A percentile compares a stretch with the other conserved stretches of the same genome.
phyloP scores from a whole-genome alignment of 805 yeast genomes.

The Sungouiella thailandica region DNA sequence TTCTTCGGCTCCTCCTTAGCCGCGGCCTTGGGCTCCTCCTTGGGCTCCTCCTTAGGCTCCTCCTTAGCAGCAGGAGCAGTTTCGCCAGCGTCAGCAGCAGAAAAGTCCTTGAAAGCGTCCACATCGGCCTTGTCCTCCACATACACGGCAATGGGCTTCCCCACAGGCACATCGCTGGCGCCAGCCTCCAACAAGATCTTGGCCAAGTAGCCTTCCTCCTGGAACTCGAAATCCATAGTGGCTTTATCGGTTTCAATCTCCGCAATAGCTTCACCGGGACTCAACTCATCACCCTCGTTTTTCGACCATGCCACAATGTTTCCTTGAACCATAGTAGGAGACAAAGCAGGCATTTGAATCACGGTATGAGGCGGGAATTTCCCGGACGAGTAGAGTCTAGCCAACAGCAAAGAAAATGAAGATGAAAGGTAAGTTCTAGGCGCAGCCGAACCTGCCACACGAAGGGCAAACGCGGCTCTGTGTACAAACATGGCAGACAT shows the following conservation, averaged over 20 bases:
- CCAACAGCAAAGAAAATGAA: constrained; percentile 24
- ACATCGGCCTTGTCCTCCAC: constrained; percentile 86
- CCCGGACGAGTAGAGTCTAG: constrained; percentile 38
- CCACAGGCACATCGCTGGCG: constrained; percentile 85
- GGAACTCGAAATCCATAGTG: constrained; percentile 96
- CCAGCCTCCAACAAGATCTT: constrained; percentile 82
- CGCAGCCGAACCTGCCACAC: constrained; percentile 20
- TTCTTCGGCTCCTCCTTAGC: constrained; percentile 22
- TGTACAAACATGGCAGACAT: constrained; percentile 37
- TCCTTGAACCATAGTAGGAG: constrained; percentile 99
- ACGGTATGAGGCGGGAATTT: constrained; percentile 78
- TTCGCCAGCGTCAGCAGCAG: constrained; percentile 74
- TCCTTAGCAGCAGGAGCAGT: constrained; percentile 43
- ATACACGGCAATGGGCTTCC: constrained; percentile 93
- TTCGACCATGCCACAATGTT: constrained; percentile 87
- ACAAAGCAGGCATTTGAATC: constrained; percentile 96
- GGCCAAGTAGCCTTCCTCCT: constrained; percentile 92
- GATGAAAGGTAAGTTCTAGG: constrained; percentile 14
- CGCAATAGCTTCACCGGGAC: constrained; percentile 92
- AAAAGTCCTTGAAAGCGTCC: constrained; percentile 80
- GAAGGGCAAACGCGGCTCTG: constrained; percentile 24
- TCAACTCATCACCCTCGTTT: constrained; percentile 78
- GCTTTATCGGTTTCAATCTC: constrained; percentile 98
- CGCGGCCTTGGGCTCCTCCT: constrained; percentile 25
- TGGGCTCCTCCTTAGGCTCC: constrained; percentile 18